Evolutionary conservation across 306 rosid genomes (phyloP), one percentile per base, ranked within the genome.

Genomic region (Trifolium pratense): DNA sequence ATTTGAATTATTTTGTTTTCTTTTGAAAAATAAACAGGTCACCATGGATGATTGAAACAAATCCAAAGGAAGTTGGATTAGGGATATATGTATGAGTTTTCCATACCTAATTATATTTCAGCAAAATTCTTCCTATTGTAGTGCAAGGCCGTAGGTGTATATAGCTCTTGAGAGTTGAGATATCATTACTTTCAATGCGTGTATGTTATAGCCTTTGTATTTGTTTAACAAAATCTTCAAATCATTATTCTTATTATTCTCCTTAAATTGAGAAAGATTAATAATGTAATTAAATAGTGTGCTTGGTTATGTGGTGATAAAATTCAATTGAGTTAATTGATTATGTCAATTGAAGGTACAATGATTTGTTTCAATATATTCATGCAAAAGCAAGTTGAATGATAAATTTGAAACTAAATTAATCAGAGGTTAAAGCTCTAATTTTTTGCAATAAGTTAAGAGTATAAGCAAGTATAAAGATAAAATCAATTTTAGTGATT

Each of bases 41-140:
- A 3, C 84, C 96, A 52, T 93, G 96, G 98, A 91, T 84, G 96
- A 81, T 93, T 82, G 98, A 93, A 82, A 87, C 97, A 58, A 56
- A 87, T n/a, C 92, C 96, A 29, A 93, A 91, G 81, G 97, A 91
- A 81, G 69, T 93, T 59, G 97, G 96, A 42, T 81, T 91, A 82
- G 98, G 98, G 78, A 89, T 93, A 86, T 93, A 89, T 78, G 75
- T 86, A 17, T 93, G 83, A 84, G 32, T 67, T 6, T 60, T 45
- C 40, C 52, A 31, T 49, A n/a, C 37, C 42, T 39, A 4, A 42
- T 16, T 25, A 59, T 75, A 71, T 12, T 70, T 52, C 21, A 32
- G 65, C 39, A 70, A 32, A 59, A 53, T 56, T 60, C 48, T 31
- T 63, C 60, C 14, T 40, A 3, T 52, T 68, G 52, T 73, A 49